A percentile compares a stretch with the other conserved stretches of the same genome.
Evolutionary conservation across 768 basidiomycete species (phyloP).

Genomic region (Cystoderma amianthinum): DNA sequence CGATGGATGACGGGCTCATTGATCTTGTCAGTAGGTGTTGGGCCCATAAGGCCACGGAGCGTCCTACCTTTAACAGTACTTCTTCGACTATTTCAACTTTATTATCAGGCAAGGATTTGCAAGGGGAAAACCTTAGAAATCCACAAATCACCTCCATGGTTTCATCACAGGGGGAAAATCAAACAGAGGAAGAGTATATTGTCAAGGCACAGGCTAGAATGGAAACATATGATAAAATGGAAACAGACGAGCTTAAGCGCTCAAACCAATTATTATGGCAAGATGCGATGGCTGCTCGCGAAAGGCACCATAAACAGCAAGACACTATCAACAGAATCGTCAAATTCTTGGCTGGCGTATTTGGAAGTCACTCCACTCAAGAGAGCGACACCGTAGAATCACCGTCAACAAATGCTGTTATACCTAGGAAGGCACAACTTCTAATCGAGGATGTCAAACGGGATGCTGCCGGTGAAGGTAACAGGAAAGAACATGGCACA

Average conservation of each 20-base stretch:
- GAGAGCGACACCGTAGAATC: constrained; percentile 21
- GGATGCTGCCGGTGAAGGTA: constrained; percentile 25
- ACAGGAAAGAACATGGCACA: constrained; percentile 21
- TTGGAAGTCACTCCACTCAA: constrained; percentile 44
- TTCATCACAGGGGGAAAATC: too few relatives aligned
- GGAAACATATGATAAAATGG: too few relatives aligned
- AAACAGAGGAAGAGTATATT: too few relatives aligned
- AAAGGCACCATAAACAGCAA: constrained; percentile 26
- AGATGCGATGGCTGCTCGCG: neutral
- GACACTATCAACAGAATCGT: constrained; percentile 95
- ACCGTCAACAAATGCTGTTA: constrained; percentile 30
- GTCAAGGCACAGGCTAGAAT: too few relatives aligned
- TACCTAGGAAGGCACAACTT: constrained; percentile 46
- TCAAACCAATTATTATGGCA: neutral
- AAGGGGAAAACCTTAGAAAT: too few relatives aligned
- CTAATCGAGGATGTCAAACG: constrained; percentile 59
- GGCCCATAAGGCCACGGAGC: too few relatives aligned
- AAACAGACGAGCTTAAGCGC: neutral
- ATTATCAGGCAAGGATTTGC: too few relatives aligned
- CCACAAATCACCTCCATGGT: too few relatives aligned
- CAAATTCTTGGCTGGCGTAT: constrained; percentile 90
- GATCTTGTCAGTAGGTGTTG: too few relatives aligned
- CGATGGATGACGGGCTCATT: too few relatives aligned
- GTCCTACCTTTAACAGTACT: too few relatives aligned
- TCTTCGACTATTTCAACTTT: too few relatives aligned